Conservation (phyloP, 1,284 basidiomycete species). For the Ustilago xerochloae region DNA sequence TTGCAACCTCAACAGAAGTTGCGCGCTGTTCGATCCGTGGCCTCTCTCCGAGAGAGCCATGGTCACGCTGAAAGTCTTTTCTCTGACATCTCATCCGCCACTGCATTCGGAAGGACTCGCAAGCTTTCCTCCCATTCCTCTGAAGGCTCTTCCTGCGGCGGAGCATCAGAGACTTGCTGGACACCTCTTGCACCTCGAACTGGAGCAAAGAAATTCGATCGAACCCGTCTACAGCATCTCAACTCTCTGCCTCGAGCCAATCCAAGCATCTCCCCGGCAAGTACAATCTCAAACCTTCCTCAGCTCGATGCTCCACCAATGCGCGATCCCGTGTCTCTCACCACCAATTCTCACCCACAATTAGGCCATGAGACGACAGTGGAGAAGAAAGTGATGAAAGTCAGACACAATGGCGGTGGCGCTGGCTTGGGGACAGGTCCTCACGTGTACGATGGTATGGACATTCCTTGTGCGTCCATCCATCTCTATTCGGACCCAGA, state of each 20-base stretch:
- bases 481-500: slow-evolving; percentile 51
- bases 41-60: slow-evolving; percentile 10
- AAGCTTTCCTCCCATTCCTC: slow-evolving; percentile 6
- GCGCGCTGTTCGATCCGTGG: slow-evolving; percentile 4
- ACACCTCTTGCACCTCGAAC: slow-evolving; percentile 20
- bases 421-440: slow-evolving; percentile 38
- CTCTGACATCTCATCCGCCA: background rate
- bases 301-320: background rate
- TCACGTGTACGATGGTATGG: slow-evolving; percentile 52
- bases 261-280: background rate
- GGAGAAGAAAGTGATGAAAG: background rate
- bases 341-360: background rate
- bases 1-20: background rate
- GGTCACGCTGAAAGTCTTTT: background rate
- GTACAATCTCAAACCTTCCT: background rate
- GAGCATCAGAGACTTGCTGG: slow-evolving; percentile 6
- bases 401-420: background rate
- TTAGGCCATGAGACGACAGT: background rate
- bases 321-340: background rate
- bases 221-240: slow-evolving; percentile 10
- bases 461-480: slow-evolving; percentile 56
- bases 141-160: slow-evolving; percentile 5
- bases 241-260: background rate
- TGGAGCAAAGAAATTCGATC: slow-evolving; percentile 29
- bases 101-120: background rate